Evolutionary conservation across 345 rosid species (phyloP), one percentile per base, ranked within the genome.

Genomic region (Balakata baccata): DNA sequence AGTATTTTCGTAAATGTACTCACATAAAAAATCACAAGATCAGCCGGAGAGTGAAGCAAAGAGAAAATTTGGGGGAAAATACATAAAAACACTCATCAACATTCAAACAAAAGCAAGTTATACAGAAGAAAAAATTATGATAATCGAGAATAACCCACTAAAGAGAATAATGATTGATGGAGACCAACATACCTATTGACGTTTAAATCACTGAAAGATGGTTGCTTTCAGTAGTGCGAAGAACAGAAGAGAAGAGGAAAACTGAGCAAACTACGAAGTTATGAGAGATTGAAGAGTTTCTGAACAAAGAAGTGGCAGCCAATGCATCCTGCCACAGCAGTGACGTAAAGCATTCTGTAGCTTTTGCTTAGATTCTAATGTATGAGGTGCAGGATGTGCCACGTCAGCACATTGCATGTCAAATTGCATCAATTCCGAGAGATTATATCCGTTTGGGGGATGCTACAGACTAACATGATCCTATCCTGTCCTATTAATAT

Each of bases 381-480:
- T 66, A 46, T 74, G 85, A 79, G 94, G 94, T 77, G 70, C 59
- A 68, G 76, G 45, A 12, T 14, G 25, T 61, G 87, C 87, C 89
- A 85, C 91, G 91, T 85, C 80, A 82, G 45, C 46, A 18, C 75
- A n/a, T 57, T 56, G 16, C 50, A 56, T 37, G 38, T 64, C 74
- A 52, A 52, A 18, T 25, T 43, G 67, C 6, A 8, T 45, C 2
- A 43, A 20, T 47, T 12, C 34, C 34, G 34, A 29, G 34, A 29
- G 34, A n/a, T 29, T 29, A 1, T 29, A 29, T 29, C 34, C 34
- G 2, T 29, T 29, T 29, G 34, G 1, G 34, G 34, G 1, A 29
- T 29, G 34, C 34, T 29, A 29, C 34, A 29, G 34, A 1, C 34
- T 2, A 29, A 29, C 1, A 29, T 29, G 1, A 29, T 2, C 1